A percentile compares a stretch with the other conserved stretches of the same genome.
Conservation (phyloP, 202 grass and related monocot species). For the Miscanthus sacchariflorus region DNA sequence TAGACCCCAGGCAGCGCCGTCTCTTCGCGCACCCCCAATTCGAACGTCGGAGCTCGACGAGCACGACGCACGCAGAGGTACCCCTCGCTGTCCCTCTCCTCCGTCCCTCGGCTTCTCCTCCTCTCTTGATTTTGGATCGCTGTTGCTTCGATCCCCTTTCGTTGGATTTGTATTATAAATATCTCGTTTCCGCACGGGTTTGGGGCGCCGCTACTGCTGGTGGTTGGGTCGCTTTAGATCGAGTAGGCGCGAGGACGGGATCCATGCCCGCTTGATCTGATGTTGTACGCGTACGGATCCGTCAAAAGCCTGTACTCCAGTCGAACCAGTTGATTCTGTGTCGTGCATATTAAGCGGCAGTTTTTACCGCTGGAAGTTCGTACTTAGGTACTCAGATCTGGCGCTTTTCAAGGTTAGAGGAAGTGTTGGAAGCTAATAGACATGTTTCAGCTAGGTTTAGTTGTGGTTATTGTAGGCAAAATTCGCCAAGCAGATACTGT, state of each 20-base stretch:
- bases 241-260: neutral
- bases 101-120: neutral
- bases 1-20: constrained; percentile 14
- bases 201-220: neutral
- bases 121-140: neutral
- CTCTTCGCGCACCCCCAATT: constrained; percentile 6
- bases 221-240: neutral
- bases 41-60: constrained; percentile 35
- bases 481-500: neutral
- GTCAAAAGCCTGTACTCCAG: neutral
- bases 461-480: neutral
- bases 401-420: neutral
- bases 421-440: neutral
- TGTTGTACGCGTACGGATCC: neutral
- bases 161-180: neutral
- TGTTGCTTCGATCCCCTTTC: neutral
- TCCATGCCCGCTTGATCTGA: neutral
- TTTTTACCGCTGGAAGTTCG: neutral
- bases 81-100: neutral
- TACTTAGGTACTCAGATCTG: constrained; percentile 30
- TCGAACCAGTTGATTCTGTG: neutral
- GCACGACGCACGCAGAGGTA: constrained; percentile 52
- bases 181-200: neutral
- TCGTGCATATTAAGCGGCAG: neutral
- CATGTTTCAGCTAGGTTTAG: neutral